Evolutionary conservation across 495 filamentous ascomycete genomes (phyloP).

Genomic region (Aspergillus incahuasiensis): DNA sequence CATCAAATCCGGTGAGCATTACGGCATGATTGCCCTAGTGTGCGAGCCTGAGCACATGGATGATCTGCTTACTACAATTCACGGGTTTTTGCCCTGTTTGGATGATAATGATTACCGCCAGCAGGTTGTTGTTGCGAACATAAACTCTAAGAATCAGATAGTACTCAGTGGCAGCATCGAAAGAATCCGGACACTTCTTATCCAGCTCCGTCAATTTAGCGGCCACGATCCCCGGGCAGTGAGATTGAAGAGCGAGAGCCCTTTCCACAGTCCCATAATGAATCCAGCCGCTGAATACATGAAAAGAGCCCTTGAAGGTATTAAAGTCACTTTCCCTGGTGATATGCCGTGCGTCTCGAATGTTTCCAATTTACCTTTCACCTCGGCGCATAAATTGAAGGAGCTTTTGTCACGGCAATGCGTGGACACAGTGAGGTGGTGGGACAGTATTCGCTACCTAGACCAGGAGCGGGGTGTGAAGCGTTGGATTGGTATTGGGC

Average conservation of each 20-base stretch:
- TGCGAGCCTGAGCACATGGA: conserved; percentile 72
- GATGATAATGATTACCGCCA: conserved; percentile 64
- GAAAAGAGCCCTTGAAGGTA: conserved; percentile 53
- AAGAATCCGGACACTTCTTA: conserved; percentile 76
- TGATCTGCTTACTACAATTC: conserved; percentile 63
- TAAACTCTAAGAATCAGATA: conserved; percentile 95
- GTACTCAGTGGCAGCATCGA: conserved; percentile 87
- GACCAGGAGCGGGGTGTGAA: conserved; percentile 80
- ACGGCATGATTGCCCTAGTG: conserved; percentile 92
- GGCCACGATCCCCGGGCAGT: conserved; percentile 92
- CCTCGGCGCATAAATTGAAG: conserved; percentile 64
- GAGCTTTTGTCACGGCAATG: conserved; percentile 71
- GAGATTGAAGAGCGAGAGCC: conserved; percentile 78
- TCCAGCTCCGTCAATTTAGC: conserved; percentile 85
- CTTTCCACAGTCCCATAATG: conserved; percentile 94
- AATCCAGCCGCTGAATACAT: conserved; percentile 72
- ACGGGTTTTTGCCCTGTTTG: conserved; percentile 64
- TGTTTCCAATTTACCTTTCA: conserved; percentile 74
- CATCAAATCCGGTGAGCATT: conserved; percentile 59
- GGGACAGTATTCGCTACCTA: conserved; percentile 84
- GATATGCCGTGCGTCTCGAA: conserved; percentile 78
- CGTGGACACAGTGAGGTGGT: conserved; percentile 89
- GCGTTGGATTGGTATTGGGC: conserved; percentile 90
- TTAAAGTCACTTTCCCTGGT: conserved; percentile 68
- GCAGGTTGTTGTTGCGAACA: conserved; percentile 87